These are phyloP conservation scores for Colletotrichum destructivum DNA, from an alignment of 2,329 filamentous ascomycete species.

Conservation along the genomic window DNA sequence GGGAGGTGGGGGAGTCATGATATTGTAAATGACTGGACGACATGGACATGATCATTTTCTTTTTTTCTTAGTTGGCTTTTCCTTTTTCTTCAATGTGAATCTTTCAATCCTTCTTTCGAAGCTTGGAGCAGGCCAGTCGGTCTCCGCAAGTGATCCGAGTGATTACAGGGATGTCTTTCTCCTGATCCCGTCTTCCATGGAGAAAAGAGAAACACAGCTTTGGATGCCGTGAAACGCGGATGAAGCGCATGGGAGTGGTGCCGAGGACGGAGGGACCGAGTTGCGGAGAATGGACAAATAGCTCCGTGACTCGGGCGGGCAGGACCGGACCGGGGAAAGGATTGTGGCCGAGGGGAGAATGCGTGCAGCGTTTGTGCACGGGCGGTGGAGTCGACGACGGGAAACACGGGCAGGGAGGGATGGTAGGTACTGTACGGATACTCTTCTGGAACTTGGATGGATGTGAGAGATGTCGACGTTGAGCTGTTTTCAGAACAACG, in stretches of 20 bases:
- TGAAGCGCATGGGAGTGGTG: constrained; percentile 14
- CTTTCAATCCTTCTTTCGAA: not conserved
- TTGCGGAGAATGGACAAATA: constrained; percentile 23
- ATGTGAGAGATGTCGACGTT: constrained; percentile 13
- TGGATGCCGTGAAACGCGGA: constrained; percentile 15
- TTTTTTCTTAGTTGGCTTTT: constrained; percentile 15
- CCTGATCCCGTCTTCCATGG: not conserved
- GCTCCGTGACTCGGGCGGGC: constrained; percentile 11
- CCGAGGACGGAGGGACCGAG: constrained; percentile 25
- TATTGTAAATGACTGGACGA: constrained; percentile 41
- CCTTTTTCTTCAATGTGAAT: constrained; percentile 13
- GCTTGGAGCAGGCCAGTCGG: not conserved
- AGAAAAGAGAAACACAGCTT: not conserved
- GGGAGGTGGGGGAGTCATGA: constrained; percentile 12
- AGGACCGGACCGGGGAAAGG: constrained; percentile 9
- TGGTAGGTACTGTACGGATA: not conserved
- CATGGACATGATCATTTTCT: constrained; percentile 22
- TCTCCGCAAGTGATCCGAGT: not conserved
- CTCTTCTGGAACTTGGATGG: not conserved
- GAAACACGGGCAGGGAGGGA: constrained; percentile 6
- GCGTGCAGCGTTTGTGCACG: not conserved
- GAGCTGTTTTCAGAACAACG: constrained; percentile 19
- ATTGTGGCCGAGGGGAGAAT: constrained; percentile 4
- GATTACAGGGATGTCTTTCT: not conserved
- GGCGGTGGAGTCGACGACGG: constrained; percentile 9